Evolutionary conservation across 106 monocot genomes (phyloP).

Genomic region (Iris macrosiphon): DNA sequence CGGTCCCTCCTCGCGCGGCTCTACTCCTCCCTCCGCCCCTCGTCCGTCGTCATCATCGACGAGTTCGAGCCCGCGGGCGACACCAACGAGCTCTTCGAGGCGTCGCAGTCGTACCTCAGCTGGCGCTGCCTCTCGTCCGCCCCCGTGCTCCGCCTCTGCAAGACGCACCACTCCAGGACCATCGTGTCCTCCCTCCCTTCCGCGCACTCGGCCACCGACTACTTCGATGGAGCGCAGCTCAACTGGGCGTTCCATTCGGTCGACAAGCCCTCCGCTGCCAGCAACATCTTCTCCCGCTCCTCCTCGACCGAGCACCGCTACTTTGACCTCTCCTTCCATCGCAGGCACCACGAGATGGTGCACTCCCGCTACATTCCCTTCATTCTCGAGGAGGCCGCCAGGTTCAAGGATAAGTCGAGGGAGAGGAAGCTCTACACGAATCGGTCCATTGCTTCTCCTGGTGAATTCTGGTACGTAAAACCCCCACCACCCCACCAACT

Average conservation of each 20-base stretch:
- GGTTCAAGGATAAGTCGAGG: conserved; percentile 3
- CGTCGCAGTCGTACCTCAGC: conserved; percentile 25
- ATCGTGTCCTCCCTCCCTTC: neutral
- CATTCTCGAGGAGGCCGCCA: conserved; percentile 6
- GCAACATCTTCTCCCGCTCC: too few species aligned
- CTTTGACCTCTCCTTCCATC: neutral
- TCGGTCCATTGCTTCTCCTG: neutral
- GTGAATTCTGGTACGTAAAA: too few species aligned
- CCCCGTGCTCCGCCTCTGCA: conserved; percentile 10
- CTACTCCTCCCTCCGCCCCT: conserved; percentile 16
- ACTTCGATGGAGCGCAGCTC: conserved; percentile 9
- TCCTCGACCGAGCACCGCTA: neutral
- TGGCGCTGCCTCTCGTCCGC: conserved; percentile 21
- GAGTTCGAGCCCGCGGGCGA: conserved; percentile 22
- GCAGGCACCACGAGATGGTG: neutral
- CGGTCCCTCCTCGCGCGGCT: conserved; percentile 13
- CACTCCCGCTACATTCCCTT: neutral
- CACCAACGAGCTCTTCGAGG: conserved; percentile 28
- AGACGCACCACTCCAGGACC: conserved; percentile 1
- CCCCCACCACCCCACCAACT: too few species aligned
- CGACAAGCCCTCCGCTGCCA: too few species aligned
- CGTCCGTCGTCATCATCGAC: conserved; percentile 23
- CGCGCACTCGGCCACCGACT: conserved; percentile 10
- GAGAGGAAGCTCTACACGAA: conserved; percentile 11
- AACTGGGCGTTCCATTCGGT: conserved; percentile 5